These are phyloP conservation scores for Zalerion maritima DNA, from an alignment of 495 filamentous ascomycete genomes.

Conservation along the genomic window DNA sequence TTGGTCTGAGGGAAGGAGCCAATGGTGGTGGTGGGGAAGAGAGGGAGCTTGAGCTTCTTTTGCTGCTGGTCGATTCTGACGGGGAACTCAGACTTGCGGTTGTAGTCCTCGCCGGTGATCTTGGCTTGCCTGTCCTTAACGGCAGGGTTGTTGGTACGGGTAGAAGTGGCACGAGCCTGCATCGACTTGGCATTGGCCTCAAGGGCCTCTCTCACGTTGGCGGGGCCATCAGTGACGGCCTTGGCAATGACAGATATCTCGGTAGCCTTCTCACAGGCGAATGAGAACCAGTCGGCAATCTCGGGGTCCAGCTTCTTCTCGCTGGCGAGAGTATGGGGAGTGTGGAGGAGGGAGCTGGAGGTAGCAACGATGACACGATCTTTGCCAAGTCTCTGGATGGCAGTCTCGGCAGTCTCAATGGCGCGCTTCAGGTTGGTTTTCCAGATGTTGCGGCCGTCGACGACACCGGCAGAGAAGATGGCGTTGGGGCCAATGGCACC, in stretches of 20 bases:
- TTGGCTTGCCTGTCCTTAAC: slow-evolving; percentile 90
- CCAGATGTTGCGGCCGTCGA: slow-evolving; percentile 99
- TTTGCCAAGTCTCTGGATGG: slow-evolving; percentile 84
- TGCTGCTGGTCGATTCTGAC: slow-evolving; percentile 72
- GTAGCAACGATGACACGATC: slow-evolving; percentile 92
- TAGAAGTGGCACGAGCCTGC: slow-evolving; percentile 74
- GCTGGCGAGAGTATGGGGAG: slow-evolving; percentile 88
- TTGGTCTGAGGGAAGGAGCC: slow-evolving; percentile 98
- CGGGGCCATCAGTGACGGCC: slow-evolving; percentile 82
- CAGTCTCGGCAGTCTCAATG: slow-evolving; percentile 74
- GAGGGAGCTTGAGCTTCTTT: slow-evolving; percentile 73
- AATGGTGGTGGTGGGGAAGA: slow-evolving; percentile 98
- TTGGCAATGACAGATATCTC: slow-evolving; percentile 92
- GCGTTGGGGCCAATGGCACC: slow-evolving; percentile 69
- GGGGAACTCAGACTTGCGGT: slow-evolving; percentile 80
- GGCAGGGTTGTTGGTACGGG: slow-evolving; percentile 86
- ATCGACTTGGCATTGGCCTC: slow-evolving; percentile 90
- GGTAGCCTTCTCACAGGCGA: slow-evolving; percentile 83
- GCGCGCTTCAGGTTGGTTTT: slow-evolving; percentile 94
- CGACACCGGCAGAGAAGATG: slow-evolving; percentile 81
- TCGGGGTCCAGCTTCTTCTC: slow-evolving; percentile 94
- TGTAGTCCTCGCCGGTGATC: slow-evolving; percentile 71
- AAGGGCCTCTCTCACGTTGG: slow-evolving; percentile 67
- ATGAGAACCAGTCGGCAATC: slow-evolving; percentile 95
- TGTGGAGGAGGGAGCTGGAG: slow-evolving; percentile 93